Evolutionary conservation across 2,329 filamentous ascomycete species (phyloP), one percentile per base, ranked within the genome.

Genomic region (Dothistroma pini): DNA sequence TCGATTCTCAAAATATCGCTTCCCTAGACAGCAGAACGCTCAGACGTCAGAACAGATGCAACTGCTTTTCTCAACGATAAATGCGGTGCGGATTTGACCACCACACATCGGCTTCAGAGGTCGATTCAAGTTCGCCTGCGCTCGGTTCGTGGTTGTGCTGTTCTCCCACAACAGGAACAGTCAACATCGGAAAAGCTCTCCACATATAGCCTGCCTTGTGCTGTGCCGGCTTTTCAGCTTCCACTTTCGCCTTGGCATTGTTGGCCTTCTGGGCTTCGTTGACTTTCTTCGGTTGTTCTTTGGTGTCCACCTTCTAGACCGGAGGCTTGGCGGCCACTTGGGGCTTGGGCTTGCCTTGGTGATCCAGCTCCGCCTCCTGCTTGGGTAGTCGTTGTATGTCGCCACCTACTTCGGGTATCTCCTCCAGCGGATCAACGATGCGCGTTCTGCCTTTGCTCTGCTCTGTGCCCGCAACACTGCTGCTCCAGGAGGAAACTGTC

Each of bases 401-500:
- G 41, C 38, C 61, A 60, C 61, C 58, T 66, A 63, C 61, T 61
- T 66, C 59, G 32, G 64, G 54, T 19, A 62, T 58, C 35, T 63
- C 58, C 25, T 55, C 32, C 54, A 56, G 21, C 19, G 61, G 61
- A 25, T 63, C 58, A 16, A 55, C 49, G 61, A 60, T 56, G 44
- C 60, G 61, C 44, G 44, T 52, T 41, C 60, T 62, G 21, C 56
- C 50, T 25, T 47, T 60, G 54, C 34, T 49, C n/a, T 57, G 52
- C 32, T 44, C 29, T 19, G 21, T 38, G 44, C 25, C 48, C 16
- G 29, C 52, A 41, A 21, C 52, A 21, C 54, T 65, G 60, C 62
- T 67, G 61, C 63, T 67, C 51, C 44, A 68, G 54, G 52, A 63
- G 54, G 61, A 66, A 67, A 41, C 57, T 61, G 62, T 69, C 66